Evolutionary conservation across 345 rosid species (phyloP), one percentile per base, ranked within the genome.

Genomic region (Dipteronia sinensis): DNA sequence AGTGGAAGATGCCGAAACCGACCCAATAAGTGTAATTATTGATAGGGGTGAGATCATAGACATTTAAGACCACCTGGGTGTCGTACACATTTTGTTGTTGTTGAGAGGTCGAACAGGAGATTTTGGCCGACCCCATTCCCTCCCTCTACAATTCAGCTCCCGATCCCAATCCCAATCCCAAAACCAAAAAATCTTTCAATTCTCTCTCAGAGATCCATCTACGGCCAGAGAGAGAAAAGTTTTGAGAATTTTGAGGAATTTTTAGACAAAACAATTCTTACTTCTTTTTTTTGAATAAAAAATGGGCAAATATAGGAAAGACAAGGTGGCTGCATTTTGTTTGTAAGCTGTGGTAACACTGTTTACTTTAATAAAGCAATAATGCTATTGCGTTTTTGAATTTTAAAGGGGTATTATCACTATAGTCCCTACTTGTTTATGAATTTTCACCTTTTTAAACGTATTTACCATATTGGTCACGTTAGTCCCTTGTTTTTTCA

Each of bases 1-100:
- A 93, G 88, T 93, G 99, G 78, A 89, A 95, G 25, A 95, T 89
- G 40, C 99, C 99, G 29, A 93, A 88, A 63, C 99, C 98, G 73
- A 93, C 78, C 98, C 97, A 95, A 80, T 83, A 85, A 71, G 89
- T 89, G 77, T 95, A 95, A 72, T 80, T 82, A 81, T 95, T 95
- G 82, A 85, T n/a, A 20, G 92, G 93, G 70, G 92, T 90, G 61
- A 93, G 98, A 86, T 95, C 99, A 81, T 95, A 95, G 23, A 93
- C 89, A 76, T 95, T 92, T 71, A 95, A 83, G 49, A 82, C 10
- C 82, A 95, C 95, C 63, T 78, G 84, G 27, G 86, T 82, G 72
- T 46, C 49, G 49, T 46, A 46, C 85, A 8, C 13, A 75, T 81
- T 77, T 62, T 65, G 82, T 17, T 65, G 82, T 17, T 47, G 64